Percentiles rank a stretch among this genome's conserved stretches.
These are phyloP conservation scores for Withania somnifera DNA, from an alignment of 305 asterid genomes.

Conservation along the genomic window DNA sequence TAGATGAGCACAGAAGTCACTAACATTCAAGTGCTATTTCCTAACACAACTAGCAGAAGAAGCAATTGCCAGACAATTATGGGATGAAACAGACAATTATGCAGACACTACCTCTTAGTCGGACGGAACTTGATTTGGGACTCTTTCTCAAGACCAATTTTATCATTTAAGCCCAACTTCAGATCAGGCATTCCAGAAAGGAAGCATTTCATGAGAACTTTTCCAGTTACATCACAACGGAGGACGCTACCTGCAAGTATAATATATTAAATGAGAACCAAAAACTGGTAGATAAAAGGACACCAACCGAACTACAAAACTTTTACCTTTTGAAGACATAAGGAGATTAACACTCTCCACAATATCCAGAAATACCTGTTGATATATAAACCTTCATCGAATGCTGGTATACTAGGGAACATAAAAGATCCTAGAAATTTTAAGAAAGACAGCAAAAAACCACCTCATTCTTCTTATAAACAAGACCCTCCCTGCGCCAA, in stretches of 20 bases:
- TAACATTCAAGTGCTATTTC: not conserved
- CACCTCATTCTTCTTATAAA: slow-evolving; percentile 95
- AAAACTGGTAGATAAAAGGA: not conserved
- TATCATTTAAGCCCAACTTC: slow-evolving; percentile 96
- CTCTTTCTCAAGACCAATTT: slow-evolving; percentile 98
- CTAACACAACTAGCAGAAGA: not conserved
- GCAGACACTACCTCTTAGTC: slow-evolving; percentile 52
- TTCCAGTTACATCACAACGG: slow-evolving; percentile 96
- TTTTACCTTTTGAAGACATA: slow-evolving; percentile 92
- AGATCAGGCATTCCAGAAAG: slow-evolving; percentile 99
- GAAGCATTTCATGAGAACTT: slow-evolving; percentile 95
- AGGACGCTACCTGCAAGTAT: slow-evolving; percentile 69
- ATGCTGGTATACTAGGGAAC: not conserved
- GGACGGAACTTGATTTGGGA: slow-evolving; percentile 95
- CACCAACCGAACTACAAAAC: not conserved
- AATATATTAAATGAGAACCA: slow-evolving; percentile 8
- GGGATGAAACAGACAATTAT: not conserved
- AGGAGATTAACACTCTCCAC: slow-evolving; percentile 98
- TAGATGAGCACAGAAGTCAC: not conserved
- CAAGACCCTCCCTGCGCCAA: slow-evolving; percentile 98
- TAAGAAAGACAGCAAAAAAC: not conserved
- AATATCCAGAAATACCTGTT: slow-evolving; percentile 92
- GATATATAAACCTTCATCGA: slow-evolving; percentile 5
- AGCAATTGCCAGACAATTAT: not conserved
- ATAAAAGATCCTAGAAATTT: not conserved